Base-by-base conservation (phyloP, 352 stramenopile genomes). In the Thalassiosira exigua region DNA sequence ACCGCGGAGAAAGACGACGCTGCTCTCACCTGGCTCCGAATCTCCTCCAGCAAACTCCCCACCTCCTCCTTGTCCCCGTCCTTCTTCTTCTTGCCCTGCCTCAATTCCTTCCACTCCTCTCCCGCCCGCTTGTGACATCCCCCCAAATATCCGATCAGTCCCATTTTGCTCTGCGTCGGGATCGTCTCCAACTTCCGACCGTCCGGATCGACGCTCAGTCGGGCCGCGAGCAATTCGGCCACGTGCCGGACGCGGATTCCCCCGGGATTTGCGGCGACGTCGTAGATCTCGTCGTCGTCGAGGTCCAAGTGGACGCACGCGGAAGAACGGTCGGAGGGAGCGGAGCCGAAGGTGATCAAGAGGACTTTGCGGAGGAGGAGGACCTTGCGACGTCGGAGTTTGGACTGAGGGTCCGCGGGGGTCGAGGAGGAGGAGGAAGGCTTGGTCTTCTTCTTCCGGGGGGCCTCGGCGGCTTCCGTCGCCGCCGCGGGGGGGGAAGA, bases 201-300 rank as follows among this genome's bases (percentile, higher is more conserved):
- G 19, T 29, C 66, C 1, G 62, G 39, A 11, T 32, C 32, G 11
- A 89, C 29, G 0, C 62, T 74, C 24, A 94, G 53, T 32, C 88
- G 65, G 11, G 71, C 76, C 0, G 85, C 83, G 17, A 94, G 69
- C n/a, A 94, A 65, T 65, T 94, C 88, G 19, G 86, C 81, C 66
- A 93, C 78, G 14, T 84, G 79, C 27, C 75, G 79, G 32, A 75
- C 42, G 24, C 48, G 58, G 48, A 87, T 46, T 30, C 52, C 59
- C 11, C 22, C 33, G 1, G 56, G 42, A 21, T 59, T 79, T 32
- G 66, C 56, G 21, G 14, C 58, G 30, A 22, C 22, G 24, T 79
- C 68, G 60, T 81, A 59, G n/a, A 52, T 54, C 21, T 79, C 30
- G 80, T 69, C 62, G 27, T 81, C 51, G 44, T 64, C 62, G 51